Conservation (phyloP, 2,329 filamentous ascomycete genomes). For the Fusarium drepaniforme region DNA sequence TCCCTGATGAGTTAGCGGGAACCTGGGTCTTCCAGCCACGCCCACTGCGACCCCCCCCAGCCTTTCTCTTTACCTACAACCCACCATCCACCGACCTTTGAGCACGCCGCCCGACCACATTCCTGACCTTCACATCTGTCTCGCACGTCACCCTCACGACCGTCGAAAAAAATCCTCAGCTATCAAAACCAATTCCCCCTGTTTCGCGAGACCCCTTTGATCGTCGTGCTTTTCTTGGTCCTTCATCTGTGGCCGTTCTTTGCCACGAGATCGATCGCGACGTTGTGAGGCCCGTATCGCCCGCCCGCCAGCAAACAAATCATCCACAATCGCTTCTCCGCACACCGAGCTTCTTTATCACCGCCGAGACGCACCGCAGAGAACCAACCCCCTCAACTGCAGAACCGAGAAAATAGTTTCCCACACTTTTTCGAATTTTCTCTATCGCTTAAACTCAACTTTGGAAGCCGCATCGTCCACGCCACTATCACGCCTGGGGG, state of each 20-base stretch:
- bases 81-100: constrained; percentile 35
- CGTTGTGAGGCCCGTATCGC: constrained; percentile 26
- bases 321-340: constrained; percentile 24
- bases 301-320: constrained; percentile 21
- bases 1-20: constrained; percentile 44
- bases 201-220: constrained; percentile 13
- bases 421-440: constrained; percentile 20
- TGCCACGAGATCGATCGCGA: constrained; percentile 5
- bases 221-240: constrained; percentile 16
- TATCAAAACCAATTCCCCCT: constrained; percentile 26
- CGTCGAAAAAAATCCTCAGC: constrained; percentile 27
- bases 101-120: constrained; percentile 42
- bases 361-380: constrained; percentile 17
- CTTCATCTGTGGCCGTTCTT: constrained; percentile 13
- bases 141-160: constrained; percentile 44
- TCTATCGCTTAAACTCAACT: constrained; percentile 7
- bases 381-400: constrained; percentile 17
- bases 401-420: constrained; percentile 17
- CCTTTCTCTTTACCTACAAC: constrained; percentile 45
- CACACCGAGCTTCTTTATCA: constrained; percentile 20
- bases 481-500: constrained; percentile 27
- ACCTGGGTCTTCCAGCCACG: constrained; percentile 45
- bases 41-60: constrained; percentile 43
- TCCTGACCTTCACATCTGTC: constrained; percentile 44
- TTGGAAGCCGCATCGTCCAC: constrained; percentile 16